A percentile compares a stretch with the other conserved stretches of the same genome.
Evolutionary conservation across 306 rosid genomes (phyloP).

Genomic region (Neltuma alba): DNA sequence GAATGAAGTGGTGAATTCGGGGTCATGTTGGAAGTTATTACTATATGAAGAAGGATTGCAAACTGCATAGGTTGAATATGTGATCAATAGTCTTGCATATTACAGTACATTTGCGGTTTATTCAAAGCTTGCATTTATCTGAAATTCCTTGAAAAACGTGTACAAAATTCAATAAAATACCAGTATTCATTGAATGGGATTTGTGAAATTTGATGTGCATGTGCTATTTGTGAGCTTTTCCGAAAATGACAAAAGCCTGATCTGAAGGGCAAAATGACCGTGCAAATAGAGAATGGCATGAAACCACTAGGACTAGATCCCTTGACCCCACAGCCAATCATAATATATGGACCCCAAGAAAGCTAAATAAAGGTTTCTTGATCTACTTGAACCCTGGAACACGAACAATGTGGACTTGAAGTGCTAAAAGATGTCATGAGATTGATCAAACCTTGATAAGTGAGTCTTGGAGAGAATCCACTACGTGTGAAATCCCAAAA

Average conservation of each 20-base stretch:
- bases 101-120: background rate
- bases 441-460: background rate
- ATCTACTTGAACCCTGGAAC: background rate
- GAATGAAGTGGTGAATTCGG: constrained; percentile 15
- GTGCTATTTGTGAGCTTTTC: background rate
- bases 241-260: background rate
- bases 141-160: background rate
- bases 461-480: background rate
- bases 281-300: background rate
- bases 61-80: constrained; percentile 12
- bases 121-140: background rate
- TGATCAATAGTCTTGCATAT: constrained; percentile 5
- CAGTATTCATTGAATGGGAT: background rate
- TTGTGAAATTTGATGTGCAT: too few relatives aligned
- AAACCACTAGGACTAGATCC: background rate
- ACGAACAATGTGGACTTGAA: background rate
- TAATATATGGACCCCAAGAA: background rate
- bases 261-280: background rate
- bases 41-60: constrained; percentile 12
- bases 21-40: constrained; percentile 1
- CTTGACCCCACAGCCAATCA: background rate
- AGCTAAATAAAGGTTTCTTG: background rate
- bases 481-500: background rate
- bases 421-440: background rate
- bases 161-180: background rate